phyloP scores from a whole-genome alignment of 192 early-diverging fungal genomes.

The Linderina pennispora region DNA sequence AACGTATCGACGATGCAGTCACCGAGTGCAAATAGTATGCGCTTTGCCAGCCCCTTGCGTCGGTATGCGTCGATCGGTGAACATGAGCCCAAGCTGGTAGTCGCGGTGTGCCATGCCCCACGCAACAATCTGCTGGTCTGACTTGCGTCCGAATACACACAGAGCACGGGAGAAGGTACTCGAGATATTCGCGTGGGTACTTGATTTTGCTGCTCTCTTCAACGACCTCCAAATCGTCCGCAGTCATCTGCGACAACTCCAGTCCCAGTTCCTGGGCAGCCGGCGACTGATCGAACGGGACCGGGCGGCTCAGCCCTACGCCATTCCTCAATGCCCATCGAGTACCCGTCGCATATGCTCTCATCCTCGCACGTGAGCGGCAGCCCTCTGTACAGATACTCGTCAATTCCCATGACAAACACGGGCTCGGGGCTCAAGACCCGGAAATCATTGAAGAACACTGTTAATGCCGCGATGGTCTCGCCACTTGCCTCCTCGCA shows the following conservation, averaged over 20 bases:
- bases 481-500: neutral
- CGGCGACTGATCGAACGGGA: neutral
- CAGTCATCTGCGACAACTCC: neutral
- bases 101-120: neutral
- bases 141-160: neutral
- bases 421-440: neutral
- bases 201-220: neutral
- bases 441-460: neutral
- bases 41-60: neutral
- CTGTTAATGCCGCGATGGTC: neutral
- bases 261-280: neutral
- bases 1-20: neutral
- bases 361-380: too few relatives aligned
- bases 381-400: neutral
- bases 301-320: neutral
- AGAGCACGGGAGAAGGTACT: neutral
- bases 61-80: neutral
- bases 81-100: neutral
- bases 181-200: neutral
- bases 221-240: neutral
- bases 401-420: neutral
- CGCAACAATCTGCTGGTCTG: neutral
- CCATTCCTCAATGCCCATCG: neutral
- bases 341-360: neutral
- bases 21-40: neutral